Conservation (phyloP, 495 filamentous ascomycete species). For the Jackrogersella minutella region DNA sequence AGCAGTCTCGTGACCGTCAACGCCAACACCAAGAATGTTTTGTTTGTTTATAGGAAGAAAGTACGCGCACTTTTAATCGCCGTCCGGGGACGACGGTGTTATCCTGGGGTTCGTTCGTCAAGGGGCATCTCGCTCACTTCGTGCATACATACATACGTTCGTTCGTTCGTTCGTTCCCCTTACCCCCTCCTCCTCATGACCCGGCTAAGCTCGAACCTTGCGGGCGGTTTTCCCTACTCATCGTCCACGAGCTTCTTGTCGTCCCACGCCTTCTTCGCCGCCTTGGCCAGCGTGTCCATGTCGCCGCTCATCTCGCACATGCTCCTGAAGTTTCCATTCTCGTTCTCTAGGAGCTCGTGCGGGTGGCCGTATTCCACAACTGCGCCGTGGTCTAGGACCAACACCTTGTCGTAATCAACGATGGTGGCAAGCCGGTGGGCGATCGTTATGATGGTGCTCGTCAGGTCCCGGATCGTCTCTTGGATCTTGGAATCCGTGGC, state of each 20-base stretch:
- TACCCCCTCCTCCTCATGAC: background rate
- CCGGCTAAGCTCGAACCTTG: too few relatives aligned
- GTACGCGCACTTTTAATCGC: constrained; percentile 8
- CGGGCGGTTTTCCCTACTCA: constrained; percentile 32
- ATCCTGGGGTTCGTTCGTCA: constrained; percentile 7
- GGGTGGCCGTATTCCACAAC: constrained; percentile 92
- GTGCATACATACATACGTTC: background rate
- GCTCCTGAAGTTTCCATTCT: constrained; percentile 75
- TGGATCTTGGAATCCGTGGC: constrained; percentile 96
- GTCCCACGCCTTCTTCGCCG: constrained; percentile 73
- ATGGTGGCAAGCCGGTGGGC: constrained; percentile 98
- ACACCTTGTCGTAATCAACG: constrained; percentile 97
- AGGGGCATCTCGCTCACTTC: background rate
- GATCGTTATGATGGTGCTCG: constrained; percentile 95
- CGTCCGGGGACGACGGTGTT: too few relatives aligned
- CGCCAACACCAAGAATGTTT: background rate
- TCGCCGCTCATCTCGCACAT: constrained; percentile 99
- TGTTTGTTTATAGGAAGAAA: too few relatives aligned
- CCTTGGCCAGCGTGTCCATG: constrained; percentile 71
- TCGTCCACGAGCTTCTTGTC: constrained; percentile 53
- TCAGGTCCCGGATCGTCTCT: constrained; percentile 88
- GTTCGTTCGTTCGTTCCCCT: background rate
- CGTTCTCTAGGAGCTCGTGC: constrained; percentile 73
- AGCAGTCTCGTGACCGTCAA: background rate
- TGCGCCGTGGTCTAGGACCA: constrained; percentile 88